A percentile compares a stretch with the other conserved stretches of the same genome.
These are phyloP conservation scores for Lactifluus volemus DNA, from an alignment of 768 basidiomycete genomes.

Conservation along the genomic window DNA sequence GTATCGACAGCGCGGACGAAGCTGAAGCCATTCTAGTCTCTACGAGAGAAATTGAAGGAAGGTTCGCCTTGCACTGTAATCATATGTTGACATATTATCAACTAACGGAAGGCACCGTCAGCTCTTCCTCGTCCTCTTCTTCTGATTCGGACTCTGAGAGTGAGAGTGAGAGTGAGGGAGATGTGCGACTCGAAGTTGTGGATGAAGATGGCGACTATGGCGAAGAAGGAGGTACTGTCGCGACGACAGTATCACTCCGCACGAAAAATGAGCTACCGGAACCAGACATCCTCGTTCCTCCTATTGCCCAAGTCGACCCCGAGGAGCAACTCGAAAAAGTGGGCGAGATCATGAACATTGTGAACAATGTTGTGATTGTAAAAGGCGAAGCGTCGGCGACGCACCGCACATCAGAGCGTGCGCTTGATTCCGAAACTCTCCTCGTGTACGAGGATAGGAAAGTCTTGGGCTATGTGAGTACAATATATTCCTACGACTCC, in stretches of 20 bases:
- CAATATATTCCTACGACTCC: background rate
- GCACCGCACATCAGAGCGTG: conserved; percentile 44
- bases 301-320: conserved; percentile 50
- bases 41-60: conserved; percentile 5
- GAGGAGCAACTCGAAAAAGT: conserved; percentile 66
- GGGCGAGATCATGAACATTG: conserved; percentile 69
- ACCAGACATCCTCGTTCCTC: conserved; percentile 50
- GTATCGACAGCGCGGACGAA: conserved; percentile 58
- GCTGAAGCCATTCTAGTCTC: conserved; percentile 53
- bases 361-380: conserved; percentile 67
- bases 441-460: conserved; percentile 84
- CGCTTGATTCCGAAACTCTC: conserved; percentile 83
- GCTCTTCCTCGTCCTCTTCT: conserved; percentile 31
- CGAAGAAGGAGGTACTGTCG: conserved; percentile 51
- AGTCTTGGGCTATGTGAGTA: conserved; percentile 83
- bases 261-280: conserved; percentile 67
- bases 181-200: background rate
- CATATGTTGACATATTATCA: background rate
- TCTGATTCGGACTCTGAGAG: conserved; percentile 31
- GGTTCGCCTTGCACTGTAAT: background rate
- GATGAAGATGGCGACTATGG: conserved; percentile 28
- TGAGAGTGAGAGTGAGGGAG: background rate
- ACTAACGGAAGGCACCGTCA: conserved; percentile 13
- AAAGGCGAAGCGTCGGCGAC: conserved; percentile 44
- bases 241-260: conserved; percentile 34